These are phyloP conservation scores for Cytospora piceae DNA, from an alignment of 2,329 filamentous ascomycete genomes.

Conservation along the genomic window DNA sequence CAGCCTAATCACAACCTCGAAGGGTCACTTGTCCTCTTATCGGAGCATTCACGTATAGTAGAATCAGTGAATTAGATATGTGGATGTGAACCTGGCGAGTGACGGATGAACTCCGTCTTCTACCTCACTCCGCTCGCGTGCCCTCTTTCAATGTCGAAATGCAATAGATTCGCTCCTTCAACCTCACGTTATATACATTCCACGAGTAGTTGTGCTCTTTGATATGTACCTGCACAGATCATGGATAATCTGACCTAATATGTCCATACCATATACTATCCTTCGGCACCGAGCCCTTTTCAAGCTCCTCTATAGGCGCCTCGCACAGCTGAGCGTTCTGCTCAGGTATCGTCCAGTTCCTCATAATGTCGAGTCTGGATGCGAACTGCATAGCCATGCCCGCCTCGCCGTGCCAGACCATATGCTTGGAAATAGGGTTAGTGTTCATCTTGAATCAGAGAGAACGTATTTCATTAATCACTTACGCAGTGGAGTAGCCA, in stretches of 20 bases:
- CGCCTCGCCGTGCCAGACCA: slow-evolving; percentile 44
- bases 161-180: not conserved
- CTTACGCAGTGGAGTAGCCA: slow-evolving; percentile 44
- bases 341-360: slow-evolving; percentile 47
- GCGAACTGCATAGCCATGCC: slow-evolving; percentile 48
- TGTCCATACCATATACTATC: slow-evolving; percentile 49
- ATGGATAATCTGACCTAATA: slow-evolving; percentile 37
- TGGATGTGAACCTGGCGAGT: not conserved
- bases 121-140: not conserved
- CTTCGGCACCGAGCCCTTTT: slow-evolving; percentile 52
- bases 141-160: not conserved
- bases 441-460: too few relatives aligned
- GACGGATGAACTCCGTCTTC: not conserved
- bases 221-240: slow-evolving; percentile 6
- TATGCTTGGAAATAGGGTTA: slow-evolving; percentile 33
- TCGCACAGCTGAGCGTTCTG: slow-evolving; percentile 51
- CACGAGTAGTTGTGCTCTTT: not conserved
- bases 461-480: too few relatives aligned
- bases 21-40: not conserved
- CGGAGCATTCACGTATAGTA: not conserved
- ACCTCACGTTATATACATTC: not conserved
- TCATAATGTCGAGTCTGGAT: slow-evolving; percentile 51
- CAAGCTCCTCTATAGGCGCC: slow-evolving; percentile 45
- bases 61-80: not conserved
- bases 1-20: not conserved